Conservation (phyloP, 306 rosid genomes). For the Crotalaria pallida region DNA sequence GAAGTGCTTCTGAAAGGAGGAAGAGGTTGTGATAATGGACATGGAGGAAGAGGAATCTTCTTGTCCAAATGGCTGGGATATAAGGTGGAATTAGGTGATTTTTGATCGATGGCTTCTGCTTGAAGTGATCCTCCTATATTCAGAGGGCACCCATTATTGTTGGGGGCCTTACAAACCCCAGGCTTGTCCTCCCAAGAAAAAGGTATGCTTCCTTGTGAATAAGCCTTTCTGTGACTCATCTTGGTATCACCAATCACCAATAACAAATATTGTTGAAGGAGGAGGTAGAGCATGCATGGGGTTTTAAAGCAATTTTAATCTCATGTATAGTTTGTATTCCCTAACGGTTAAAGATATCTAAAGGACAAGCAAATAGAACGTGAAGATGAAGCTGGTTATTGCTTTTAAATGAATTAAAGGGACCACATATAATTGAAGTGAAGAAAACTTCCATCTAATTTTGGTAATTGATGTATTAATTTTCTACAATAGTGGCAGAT, state of each 20-base stretch:
- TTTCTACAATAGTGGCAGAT: slow-evolving; percentile 2
- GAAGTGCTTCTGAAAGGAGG: slow-evolving; percentile 47
- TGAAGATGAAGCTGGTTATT: slow-evolving; percentile 46
- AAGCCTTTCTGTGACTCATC: slow-evolving; percentile 62
- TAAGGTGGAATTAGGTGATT: not conserved
- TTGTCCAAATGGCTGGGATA: not conserved
- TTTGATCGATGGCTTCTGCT: not conserved
- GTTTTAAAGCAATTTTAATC: slow-evolving; percentile 24
- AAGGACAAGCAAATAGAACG: slow-evolving; percentile 50
- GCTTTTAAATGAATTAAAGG: slow-evolving; percentile 32
- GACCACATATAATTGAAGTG: slow-evolving; percentile 17
- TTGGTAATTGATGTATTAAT: not conserved
- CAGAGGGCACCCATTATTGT: slow-evolving; percentile 20
- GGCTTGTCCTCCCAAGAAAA: slow-evolving; percentile 87
- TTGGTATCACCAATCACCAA: not conserved
- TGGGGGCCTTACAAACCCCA: slow-evolving; percentile 54
- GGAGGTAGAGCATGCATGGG: slow-evolving; percentile 3
- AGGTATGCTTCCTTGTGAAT: slow-evolving; percentile 82
- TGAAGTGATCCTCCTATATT: slow-evolving; percentile 7
- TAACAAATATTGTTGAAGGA: not conserved
- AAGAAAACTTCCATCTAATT: not conserved
- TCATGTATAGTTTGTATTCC: slow-evolving; percentile 35
- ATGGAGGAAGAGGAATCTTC: slow-evolving; percentile 79
- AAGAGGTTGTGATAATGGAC: slow-evolving; percentile 28
- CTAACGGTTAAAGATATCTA: slow-evolving; percentile 39